Percentiles rank a stretch among this genome's conserved stretches.
Evolutionary conservation across 2,329 filamentous ascomycete species (phyloP).

Genomic region (Fusarium beomiforme): DNA sequence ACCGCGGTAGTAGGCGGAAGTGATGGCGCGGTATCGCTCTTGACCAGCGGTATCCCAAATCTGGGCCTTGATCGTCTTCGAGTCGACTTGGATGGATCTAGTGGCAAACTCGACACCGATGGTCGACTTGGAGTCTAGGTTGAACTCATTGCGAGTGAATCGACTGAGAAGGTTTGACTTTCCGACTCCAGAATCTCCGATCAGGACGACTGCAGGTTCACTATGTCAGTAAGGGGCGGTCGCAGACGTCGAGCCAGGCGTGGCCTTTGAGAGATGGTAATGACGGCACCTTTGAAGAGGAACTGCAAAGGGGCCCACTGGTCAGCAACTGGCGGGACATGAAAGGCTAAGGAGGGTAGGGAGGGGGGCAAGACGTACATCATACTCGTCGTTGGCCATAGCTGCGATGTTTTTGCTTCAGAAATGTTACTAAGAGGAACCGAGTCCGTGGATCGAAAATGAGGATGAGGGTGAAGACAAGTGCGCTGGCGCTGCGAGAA

Average conservation of each 20-base stretch:
- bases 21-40: constrained; percentile 98
- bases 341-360: constrained; percentile 20
- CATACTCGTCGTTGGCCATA: constrained; percentile 99
- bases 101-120: constrained; percentile 99
- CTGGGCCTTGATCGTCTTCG: constrained; percentile 99
- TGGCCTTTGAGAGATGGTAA: constrained; percentile 34
- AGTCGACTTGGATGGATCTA: constrained; percentile 97
- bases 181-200: constrained; percentile 98
- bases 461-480: constrained; percentile 29
- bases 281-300: constrained; percentile 90
- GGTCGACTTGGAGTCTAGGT: constrained; percentile 98
- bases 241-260: constrained; percentile 23
- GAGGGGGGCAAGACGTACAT: constrained; percentile 71
- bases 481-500: constrained; percentile 39
- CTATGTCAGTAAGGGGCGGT: constrained; percentile 45
- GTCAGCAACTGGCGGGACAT: constrained; percentile 46
- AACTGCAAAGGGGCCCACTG: constrained; percentile 69
- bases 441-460: constrained; percentile 25
- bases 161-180: constrained; percentile 99
- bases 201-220: constrained; percentile 81
- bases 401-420: constrained; percentile 50
- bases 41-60: constrained; percentile 99
- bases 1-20: constrained; percentile 97
- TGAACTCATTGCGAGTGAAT: constrained; percentile 99
- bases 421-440: constrained; percentile 20